These are phyloP conservation scores for Penicillium riverlandense DNA, from an alignment of 495 filamentous ascomycete genomes.

Conservation along the genomic window DNA sequence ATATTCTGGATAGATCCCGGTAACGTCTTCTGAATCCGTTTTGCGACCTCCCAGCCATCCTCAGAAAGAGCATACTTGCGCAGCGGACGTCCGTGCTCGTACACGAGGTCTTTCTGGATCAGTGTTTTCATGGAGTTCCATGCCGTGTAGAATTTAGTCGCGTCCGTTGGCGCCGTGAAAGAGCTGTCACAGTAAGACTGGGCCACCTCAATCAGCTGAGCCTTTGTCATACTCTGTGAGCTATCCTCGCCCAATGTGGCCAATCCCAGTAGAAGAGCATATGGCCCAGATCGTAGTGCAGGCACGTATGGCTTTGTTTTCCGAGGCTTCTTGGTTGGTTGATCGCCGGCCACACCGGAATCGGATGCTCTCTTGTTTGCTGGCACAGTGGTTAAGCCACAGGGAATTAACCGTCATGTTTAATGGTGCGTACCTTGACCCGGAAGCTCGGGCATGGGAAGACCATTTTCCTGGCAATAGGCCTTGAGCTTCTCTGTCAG, in stretches of 20 bases:
- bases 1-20: slow-evolving; percentile 15
- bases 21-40: slow-evolving; percentile 50
- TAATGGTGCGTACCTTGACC: slow-evolving; percentile 23
- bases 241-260: slow-evolving; percentile 50
- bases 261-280: slow-evolving; percentile 66
- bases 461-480: slow-evolving; percentile 60
- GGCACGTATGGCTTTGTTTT: slow-evolving; percentile 69
- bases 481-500: slow-evolving; percentile 61
- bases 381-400: neutral
- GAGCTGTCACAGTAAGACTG: slow-evolving; percentile 70
- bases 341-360: slow-evolving; percentile 22
- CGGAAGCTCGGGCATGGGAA: slow-evolving; percentile 60
- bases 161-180: slow-evolving; percentile 60
- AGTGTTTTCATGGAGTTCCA: slow-evolving; percentile 85
- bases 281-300: slow-evolving; percentile 61
- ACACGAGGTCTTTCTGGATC: slow-evolving; percentile 66
- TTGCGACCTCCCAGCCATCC: slow-evolving; percentile 73
- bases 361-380: slow-evolving; percentile 39
- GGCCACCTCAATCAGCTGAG: slow-evolving; percentile 59
- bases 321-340: slow-evolving; percentile 56
- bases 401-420: too few species aligned
- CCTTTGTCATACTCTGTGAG: slow-evolving; percentile 55
- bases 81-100: slow-evolving; percentile 60
- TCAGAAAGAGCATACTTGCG: slow-evolving; percentile 67
- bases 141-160: slow-evolving; percentile 68